Evolutionary conservation across 139 green algal genomes (phyloP).

Genomic region (Diplosphaera chodatii): DNA sequence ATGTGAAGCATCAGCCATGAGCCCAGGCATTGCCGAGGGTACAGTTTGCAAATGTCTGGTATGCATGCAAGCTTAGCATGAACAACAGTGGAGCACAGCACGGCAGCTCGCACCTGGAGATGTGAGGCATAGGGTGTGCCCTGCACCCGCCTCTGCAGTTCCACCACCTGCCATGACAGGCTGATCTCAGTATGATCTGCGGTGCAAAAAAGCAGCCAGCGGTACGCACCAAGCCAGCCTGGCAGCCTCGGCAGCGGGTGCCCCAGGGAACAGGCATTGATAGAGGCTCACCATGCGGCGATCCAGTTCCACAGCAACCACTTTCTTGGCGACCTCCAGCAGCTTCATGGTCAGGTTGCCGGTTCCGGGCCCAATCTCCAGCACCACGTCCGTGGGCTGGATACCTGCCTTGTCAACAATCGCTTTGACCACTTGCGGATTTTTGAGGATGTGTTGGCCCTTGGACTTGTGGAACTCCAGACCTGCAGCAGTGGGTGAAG

Average conservation of each 20-base stretch:
- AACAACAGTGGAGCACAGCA: no score
- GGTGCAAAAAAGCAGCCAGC: no score
- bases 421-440: slow-evolving; percentile 88
- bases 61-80: no score
- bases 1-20: no score
- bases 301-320: slow-evolving; percentile 94
- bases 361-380: slow-evolving; percentile 97
- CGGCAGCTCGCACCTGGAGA: no score
- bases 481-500: slow-evolving; percentile 50
- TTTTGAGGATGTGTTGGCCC: slow-evolving; percentile 99
- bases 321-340: slow-evolving; percentile 90
- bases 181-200: no score
- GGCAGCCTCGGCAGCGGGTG: no score
- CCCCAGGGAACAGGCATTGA: no score
- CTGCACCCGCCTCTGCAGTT: slow-evolving; percentile 89
- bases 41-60: no score
- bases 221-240: no score
- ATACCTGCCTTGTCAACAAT: slow-evolving; percentile 95
- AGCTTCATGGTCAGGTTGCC: slow-evolving; percentile 97
- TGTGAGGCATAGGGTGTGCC: slow-evolving; percentile 72
- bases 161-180: slow-evolving; percentile 88
- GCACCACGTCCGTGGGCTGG: slow-evolving; percentile 93
- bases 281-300: slow-evolving; percentile 91
- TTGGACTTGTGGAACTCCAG: slow-evolving; percentile 98
- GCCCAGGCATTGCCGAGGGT: no score